These are phyloP conservation scores for Fusarium domesticum DNA, from an alignment of 2,329 filamentous ascomycete species.

Conservation along the genomic window DNA sequence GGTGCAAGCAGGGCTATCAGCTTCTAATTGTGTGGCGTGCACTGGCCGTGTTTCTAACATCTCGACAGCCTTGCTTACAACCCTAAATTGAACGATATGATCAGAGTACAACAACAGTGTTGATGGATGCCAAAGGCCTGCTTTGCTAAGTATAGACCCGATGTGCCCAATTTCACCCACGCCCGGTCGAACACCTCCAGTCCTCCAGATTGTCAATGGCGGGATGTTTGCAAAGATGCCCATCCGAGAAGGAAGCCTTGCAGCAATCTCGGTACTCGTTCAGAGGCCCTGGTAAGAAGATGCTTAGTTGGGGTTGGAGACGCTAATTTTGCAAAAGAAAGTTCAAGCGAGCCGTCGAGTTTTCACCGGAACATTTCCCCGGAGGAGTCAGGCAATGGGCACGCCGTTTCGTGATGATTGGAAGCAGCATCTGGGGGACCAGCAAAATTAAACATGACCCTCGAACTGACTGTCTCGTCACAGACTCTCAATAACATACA, in stretches of 20 bases:
- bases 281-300: neutral
- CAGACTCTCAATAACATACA: neutral
- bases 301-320: neutral
- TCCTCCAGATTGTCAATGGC: too few species aligned
- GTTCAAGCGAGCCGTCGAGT: neutral
- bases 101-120: too few species aligned
- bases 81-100: neutral
- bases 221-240: neutral
- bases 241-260: neutral
- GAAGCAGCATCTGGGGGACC: neutral
- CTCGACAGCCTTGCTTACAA: neutral
- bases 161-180: too few species aligned
- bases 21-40: slow-evolving; percentile 4
- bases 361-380: neutral
- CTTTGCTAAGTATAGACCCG: too few species aligned
- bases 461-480: neutral
- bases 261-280: too few species aligned
- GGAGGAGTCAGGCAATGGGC: neutral
- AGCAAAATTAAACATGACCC: too few species aligned
- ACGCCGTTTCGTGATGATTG: neutral
- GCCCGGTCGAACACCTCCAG: too few species aligned
- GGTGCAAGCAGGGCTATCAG: slow-evolving; percentile 11
- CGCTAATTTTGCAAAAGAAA: neutral
- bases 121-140: neutral
- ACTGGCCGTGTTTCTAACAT: neutral